Evolutionary conservation across 805 yeast genomes (phyloP), one percentile per base, ranked within the genome.

Genomic region (Metschnikowia matae): DNA sequence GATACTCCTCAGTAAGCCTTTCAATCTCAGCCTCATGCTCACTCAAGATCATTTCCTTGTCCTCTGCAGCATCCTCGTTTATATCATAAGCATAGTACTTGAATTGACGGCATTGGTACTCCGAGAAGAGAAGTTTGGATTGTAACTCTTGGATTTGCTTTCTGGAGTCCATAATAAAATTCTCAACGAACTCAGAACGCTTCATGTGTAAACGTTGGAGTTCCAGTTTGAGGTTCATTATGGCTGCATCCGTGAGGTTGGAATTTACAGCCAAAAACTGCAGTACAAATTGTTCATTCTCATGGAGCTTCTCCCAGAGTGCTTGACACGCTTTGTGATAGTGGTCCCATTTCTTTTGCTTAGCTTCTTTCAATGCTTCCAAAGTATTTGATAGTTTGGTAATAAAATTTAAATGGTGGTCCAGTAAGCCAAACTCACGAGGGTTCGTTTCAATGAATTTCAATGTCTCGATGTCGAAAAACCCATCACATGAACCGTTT

Each of bases 131-230:
- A 57, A 91, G 66, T 7, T 73, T 65, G 34, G 75, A 70, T 91
- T 96, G 90, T 10, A 80, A 67, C 3, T 72, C 77, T 38, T 73
- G 75, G 10, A 91, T 84, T 50, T 80, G 80, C 2, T 61, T 59
- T 63, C 92, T 75, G 2, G 86, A 73, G 42, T 82, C 86, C 5
- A 70, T 61, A 11, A 91, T 85, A 52, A 91, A 84, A 18, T 80
- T 80, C 46, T 86, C 84, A 18, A 91, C 80, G 55, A 79, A 79
- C 49, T 80, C 76, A 29, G 82, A 77, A 57, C 92, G 82, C 65
- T 82, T 80, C 26, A 71, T 67, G 43, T 78, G 75, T 26, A 91
- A 71, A 49, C 87, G 74, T 15, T 73, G 72, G 47, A 85, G 62
- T 57, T 89, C 90, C 26, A 56, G 54, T 47, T 79, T 75, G 52